phyloP scores from a whole-genome alignment of 495 filamentous ascomycete species.

The Aspergillus sparsus region DNA sequence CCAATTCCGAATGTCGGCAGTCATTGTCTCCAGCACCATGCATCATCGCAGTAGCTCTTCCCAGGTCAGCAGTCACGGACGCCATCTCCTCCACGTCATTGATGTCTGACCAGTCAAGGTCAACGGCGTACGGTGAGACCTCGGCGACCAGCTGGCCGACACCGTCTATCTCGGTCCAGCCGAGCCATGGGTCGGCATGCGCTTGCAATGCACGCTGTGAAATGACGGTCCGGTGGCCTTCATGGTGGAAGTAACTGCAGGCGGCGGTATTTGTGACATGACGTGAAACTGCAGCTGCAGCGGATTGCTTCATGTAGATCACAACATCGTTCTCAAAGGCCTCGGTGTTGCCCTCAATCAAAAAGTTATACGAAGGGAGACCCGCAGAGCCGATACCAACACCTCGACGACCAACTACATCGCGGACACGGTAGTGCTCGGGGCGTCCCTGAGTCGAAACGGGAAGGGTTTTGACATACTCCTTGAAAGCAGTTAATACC shows the following conservation, averaged over 20 bases:
- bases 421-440: slow-evolving; percentile 15
- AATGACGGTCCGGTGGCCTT: slow-evolving; percentile 24
- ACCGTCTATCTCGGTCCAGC: slow-evolving; percentile 26
- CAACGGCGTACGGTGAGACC: slow-evolving; percentile 21
- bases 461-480: slow-evolving; percentile 20
- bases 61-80: slow-evolving; percentile 16
- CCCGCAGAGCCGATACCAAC: slow-evolving; percentile 23
- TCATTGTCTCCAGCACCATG: slow-evolving; percentile 21
- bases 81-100: slow-evolving; percentile 19
- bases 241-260: slow-evolving; percentile 20
- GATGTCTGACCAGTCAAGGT: slow-evolving; percentile 24
- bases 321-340: slow-evolving; percentile 25
- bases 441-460: not conserved
- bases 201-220: slow-evolving; percentile 24
- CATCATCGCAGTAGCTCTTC: slow-evolving; percentile 23
- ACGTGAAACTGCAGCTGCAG: slow-evolving; percentile 14
- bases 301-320: slow-evolving; percentile 26
- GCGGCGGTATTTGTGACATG: slow-evolving; percentile 18
- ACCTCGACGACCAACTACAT: slow-evolving; percentile 24
- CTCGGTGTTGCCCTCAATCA: slow-evolving; percentile 22
- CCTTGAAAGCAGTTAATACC: slow-evolving; percentile 9
- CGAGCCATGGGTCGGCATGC: slow-evolving; percentile 20
- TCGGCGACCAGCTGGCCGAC: slow-evolving; percentile 23
- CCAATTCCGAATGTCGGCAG: slow-evolving; percentile 8
- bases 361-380: slow-evolving; percentile 23